Percentiles rank a stretch among this genome's conserved stretches.
These are phyloP conservation scores for Lachancea dasiensis DNA, from an alignment of 805 yeast species.

Conservation along the genomic window DNA sequence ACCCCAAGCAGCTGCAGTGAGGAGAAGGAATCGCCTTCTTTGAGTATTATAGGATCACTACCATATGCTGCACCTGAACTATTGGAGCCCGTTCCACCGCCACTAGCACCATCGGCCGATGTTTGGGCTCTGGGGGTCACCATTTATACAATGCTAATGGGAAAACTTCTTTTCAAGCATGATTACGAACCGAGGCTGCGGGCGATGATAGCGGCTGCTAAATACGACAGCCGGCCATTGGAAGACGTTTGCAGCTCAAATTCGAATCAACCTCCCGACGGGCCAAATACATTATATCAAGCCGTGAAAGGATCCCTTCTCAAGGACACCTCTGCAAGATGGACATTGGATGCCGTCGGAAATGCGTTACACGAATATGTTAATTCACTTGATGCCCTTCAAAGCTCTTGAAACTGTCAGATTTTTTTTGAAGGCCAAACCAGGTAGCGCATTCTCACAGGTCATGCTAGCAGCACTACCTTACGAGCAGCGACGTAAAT, in stretches of 20 bases:
- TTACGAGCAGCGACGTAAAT: too few species aligned
- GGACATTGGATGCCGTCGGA: conserved; percentile 40
- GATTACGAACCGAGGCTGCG: conserved; percentile 75
- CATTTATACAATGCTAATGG: conserved; percentile 64
- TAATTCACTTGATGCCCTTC: not conserved
- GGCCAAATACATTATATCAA: conserved; percentile 12
- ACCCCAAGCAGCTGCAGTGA: not conserved
- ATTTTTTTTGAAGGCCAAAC: not conserved
- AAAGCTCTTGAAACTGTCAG: not conserved
- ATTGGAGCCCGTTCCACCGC: conserved; percentile 51
- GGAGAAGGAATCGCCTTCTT: conserved; percentile 36
- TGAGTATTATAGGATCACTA: conserved; percentile 75
- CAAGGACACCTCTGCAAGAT: conserved; percentile 44
- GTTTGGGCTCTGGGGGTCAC: conserved; percentile 89
- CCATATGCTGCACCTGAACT: conserved; percentile 93
- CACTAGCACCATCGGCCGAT: conserved; percentile 61
- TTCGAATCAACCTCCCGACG: conserved; percentile 16
- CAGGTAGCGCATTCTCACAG: too few species aligned
- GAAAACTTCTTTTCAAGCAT: conserved; percentile 77
- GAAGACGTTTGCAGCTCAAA: conserved; percentile 34
- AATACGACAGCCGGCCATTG: conserved; percentile 46
- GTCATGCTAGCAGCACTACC: too few species aligned
- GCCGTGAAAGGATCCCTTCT: conserved; percentile 51
- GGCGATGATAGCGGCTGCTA: conserved; percentile 63
- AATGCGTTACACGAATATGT: not conserved